These are phyloP conservation scores for Fragaria iinumae DNA, from an alignment of 306 rosid genomes.

Conservation along the genomic window DNA sequence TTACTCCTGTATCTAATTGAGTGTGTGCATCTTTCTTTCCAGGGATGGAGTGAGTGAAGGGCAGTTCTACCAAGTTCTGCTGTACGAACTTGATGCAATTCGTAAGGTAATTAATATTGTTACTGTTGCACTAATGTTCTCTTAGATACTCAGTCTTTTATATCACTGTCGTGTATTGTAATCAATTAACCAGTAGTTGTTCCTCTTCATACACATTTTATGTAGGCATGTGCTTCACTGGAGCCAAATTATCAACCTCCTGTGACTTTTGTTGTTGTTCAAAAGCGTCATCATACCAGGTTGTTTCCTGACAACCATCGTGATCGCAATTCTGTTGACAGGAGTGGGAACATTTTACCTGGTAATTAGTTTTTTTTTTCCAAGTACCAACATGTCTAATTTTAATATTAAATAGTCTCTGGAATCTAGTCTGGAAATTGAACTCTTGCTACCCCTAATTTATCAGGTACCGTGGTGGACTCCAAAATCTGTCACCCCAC, in stretches of 20 bases:
- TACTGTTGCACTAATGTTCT: background rate
- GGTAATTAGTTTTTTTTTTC: constrained; percentile 39
- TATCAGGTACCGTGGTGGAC: constrained; percentile 91
- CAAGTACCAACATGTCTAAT: background rate
- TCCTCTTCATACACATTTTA: background rate
- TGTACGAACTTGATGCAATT: constrained; percentile 94
- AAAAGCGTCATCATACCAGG: constrained; percentile 94
- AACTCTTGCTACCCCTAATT: background rate
- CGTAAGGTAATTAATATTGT: constrained; percentile 51
- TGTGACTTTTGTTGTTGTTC: constrained; percentile 95
- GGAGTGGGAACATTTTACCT: constrained; percentile 92
- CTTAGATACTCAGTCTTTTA: background rate
- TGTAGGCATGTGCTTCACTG: constrained; percentile 86
- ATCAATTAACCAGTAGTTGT: background rate
- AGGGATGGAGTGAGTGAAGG: constrained; percentile 99
- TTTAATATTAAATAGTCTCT: background rate
- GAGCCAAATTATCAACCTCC: constrained; percentile 98
- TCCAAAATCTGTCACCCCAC: constrained; percentile 96
- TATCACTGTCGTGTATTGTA: background rate
- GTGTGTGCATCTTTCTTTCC: constrained; percentile 18
- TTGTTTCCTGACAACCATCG: constrained; percentile 76
- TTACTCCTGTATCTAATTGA: constrained; percentile 5
- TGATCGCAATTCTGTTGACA: constrained; percentile 62
- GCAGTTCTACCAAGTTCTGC: constrained; percentile 86
- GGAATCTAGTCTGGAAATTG: background rate